A percentile compares a stretch with the other conserved stretches of the same genome.
phyloP scores from a whole-genome alignment of 257 asterid genomes.

The Jacaranda mimosifolia region DNA sequence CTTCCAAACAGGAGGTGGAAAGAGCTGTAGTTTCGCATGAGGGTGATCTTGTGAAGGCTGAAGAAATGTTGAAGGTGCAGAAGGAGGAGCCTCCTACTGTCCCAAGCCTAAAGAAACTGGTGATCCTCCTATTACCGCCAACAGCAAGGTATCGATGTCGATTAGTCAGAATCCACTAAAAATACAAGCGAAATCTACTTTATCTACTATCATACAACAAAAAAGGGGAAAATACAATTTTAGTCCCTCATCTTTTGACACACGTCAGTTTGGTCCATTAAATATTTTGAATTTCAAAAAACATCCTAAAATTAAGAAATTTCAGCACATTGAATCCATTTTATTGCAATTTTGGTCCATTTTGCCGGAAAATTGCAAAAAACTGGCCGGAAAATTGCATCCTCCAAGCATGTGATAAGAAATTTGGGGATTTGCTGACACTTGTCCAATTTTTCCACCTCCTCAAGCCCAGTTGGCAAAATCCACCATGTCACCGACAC shows the following conservation, averaged over 20 bases:
- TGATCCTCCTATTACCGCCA: conserved; percentile 49
- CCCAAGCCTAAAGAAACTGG: conserved; percentile 61
- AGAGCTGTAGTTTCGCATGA: conserved; percentile 70
- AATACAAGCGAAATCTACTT: conserved; percentile 42
- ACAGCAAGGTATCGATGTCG: conserved; percentile 41
- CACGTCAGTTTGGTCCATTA: too few species aligned
- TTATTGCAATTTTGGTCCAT: too few species aligned
- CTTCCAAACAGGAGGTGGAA: conserved; percentile 80
- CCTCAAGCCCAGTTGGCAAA: too few species aligned
- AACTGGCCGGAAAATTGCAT: too few species aligned
- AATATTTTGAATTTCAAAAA: too few species aligned
- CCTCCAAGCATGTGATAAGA: neutral
- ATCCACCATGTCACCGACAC: too few species aligned
- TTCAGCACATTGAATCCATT: too few species aligned
- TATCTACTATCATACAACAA: conserved; percentile 49
- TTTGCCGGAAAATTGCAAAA: too few species aligned
- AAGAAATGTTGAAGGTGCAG: conserved; percentile 62
- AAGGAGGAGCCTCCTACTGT: conserved; percentile 65
- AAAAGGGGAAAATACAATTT: conserved; percentile 7
- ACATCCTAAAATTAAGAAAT: too few species aligned
- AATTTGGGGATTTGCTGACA: too few species aligned
- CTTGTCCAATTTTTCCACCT: too few species aligned
- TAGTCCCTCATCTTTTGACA: too few species aligned
- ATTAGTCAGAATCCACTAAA: conserved; percentile 45
- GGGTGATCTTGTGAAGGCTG: conserved; percentile 77